phyloP scores from a whole-genome alignment of 768 basidiomycete genomes.

The Calocybe indica region DNA sequence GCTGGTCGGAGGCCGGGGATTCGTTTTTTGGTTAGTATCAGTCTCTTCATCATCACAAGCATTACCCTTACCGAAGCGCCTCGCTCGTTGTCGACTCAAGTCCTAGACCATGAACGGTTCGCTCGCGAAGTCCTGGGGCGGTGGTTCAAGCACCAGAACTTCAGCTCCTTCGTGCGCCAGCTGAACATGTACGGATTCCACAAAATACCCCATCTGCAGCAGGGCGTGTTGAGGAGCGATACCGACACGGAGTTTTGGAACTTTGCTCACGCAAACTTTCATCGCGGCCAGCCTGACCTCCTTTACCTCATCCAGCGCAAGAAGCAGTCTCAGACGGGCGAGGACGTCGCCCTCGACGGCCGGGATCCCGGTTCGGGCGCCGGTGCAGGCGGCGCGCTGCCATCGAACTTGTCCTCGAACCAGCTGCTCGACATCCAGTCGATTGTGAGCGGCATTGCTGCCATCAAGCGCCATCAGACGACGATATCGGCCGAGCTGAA shows the following conservation, averaged over 20 bases:
- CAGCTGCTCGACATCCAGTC: conserved; percentile 73
- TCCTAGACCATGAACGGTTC: conserved; percentile 88
- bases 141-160: conserved; percentile 98
- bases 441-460: conserved; percentile 75
- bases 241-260: conserved; percentile 83
- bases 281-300: conserved; percentile 82
- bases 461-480: conserved; percentile 88
- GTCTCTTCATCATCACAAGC: not conserved
- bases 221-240: conserved; percentile 85
- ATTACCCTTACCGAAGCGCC: not conserved
- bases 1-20: conserved; percentile 89
- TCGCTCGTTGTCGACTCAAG: conserved; percentile 30
- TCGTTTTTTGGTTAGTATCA: conserved; percentile 74
- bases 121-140: conserved; percentile 83
- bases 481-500: conserved; percentile 87
- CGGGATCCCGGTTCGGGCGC: conserved; percentile 5
- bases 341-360: conserved; percentile 29
- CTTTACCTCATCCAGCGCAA: conserved; percentile 87
- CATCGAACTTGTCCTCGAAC: conserved; percentile 13
- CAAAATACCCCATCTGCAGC: conserved; percentile 93
- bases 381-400: conserved; percentile 21
- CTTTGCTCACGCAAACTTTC: conserved; percentile 88
- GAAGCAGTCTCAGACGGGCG: conserved; percentile 46
- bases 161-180: conserved; percentile 87
- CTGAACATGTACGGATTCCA: conserved; percentile 96